Base-by-base conservation (phyloP, 2,329 filamentous ascomycete genomes). In the Helminthosporium solani region DNA sequence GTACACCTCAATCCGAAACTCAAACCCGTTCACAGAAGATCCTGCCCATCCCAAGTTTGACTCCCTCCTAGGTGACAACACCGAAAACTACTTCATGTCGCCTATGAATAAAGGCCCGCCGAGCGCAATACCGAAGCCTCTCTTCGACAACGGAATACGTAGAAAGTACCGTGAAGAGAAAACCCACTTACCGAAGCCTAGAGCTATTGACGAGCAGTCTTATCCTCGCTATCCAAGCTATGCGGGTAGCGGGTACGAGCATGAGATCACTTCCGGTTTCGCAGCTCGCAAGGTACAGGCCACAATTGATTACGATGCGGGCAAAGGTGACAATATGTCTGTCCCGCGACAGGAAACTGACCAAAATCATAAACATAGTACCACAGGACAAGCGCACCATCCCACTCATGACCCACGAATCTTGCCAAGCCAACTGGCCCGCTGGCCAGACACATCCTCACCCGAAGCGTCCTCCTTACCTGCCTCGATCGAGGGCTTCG, bases 161-260 rank as follows among this genome's bases (percentile, higher is more conserved):
- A 23, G 27, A 2, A n/a, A 28, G 2, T 14, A 14, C 18, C 28
- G 6, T n/a, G 5, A 27, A 6, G 39, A 16, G n/a, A 23, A 18
- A 4, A 15, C 38, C n/a, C 8, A 23, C 12, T 33, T n/a, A 11
- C 30, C 21, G 14, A 35, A 30, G 30, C 12, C 40, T 36, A 16
- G 16, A 50, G 14, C 20, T 25, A 2, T 12, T 31, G 12, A 25
- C 4, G 23, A 40, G 49, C 11, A 48, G 33, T 8, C 38, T 21
- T 39, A 50, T n/a, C 9, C 34, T 21, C 52, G 57, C 21, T 19
- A 44, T 14, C 60, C 60, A 8, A 65, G 61, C 44, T 63, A 64
- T 19, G 56, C 60, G 38, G 60, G 57, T 7, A 64, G 44, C 11
- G 60, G 44, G 2, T 64, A 57, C 27, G 46, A 51, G 8, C 40